These are phyloP conservation scores for Alopecurus myosuroides DNA, from an alignment of 176 grass and related monocot genomes.

Conservation along the genomic window DNA sequence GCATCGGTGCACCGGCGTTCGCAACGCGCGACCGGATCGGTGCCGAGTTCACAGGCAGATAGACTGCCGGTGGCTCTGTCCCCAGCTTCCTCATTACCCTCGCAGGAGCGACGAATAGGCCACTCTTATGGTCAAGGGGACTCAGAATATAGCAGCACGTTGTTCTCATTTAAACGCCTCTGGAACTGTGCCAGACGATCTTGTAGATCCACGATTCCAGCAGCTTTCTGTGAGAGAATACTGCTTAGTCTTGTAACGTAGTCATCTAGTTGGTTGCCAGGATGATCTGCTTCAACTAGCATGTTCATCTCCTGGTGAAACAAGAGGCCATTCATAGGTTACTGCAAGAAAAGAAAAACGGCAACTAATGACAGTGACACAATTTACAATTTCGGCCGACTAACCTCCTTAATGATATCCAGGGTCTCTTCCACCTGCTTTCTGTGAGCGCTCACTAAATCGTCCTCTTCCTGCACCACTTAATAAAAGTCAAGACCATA, in stretches of 20 bases:
- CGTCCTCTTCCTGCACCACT: constrained; percentile 79
- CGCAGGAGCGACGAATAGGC: background rate
- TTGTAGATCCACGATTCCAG: constrained; percentile 72
- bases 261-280: constrained; percentile 78
- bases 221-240: constrained; percentile 83
- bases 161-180: constrained; percentile 67
- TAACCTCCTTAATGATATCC: constrained; percentile 82
- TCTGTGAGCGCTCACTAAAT: constrained; percentile 79
- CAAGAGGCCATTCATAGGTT: constrained; percentile 18
- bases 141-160: constrained; percentile 59
- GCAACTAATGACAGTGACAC: background rate
- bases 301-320: constrained; percentile 83
- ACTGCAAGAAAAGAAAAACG: constrained; percentile 5
- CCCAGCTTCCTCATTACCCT: constrained; percentile 9
- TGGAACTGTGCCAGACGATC: constrained; percentile 73
- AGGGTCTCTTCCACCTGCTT: constrained; percentile 91
- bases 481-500: background rate
- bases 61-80: background rate
- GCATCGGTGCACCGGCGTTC: background rate
- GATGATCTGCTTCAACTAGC: constrained; percentile 70
- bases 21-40: background rate
- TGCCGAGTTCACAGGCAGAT: background rate
- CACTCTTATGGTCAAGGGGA: constrained; percentile 36
- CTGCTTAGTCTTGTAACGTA: constrained; percentile 65
- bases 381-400: background rate